Evolutionary conservation across 371 early-diverging fungal genomes (phyloP).

Genomic region (Parasitella parasitica): DNA sequence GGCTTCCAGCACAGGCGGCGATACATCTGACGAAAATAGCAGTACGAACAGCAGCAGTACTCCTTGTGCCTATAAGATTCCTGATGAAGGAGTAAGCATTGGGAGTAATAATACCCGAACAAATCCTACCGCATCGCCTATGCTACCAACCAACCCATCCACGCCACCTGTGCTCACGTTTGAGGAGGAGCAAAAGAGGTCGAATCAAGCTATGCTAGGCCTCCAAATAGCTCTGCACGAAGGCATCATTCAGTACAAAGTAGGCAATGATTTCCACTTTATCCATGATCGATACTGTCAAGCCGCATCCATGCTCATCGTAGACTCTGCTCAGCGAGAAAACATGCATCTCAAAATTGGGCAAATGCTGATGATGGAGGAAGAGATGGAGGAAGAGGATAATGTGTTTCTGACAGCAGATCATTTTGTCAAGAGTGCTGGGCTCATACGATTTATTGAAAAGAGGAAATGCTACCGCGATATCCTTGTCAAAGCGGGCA

Average conservation of each 20-base stretch:
- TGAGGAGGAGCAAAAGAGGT: constrained; percentile 9
- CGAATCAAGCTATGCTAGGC: constrained; percentile 32
- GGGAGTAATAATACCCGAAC: not conserved
- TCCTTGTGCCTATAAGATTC: too few species aligned
- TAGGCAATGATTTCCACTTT: constrained; percentile 41
- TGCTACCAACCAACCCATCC: not conserved
- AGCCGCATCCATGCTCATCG: constrained; percentile 39
- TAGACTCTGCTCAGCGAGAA: constrained; percentile 19
- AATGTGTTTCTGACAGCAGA: constrained; percentile 41
- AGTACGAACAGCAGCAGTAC: not conserved
- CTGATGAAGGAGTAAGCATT: not conserved
- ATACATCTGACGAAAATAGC: constrained; percentile 5
- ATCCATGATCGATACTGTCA: constrained; percentile 45
- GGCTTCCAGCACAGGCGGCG: constrained; percentile 2
- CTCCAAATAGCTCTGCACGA: constrained; percentile 41
- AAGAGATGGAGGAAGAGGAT: constrained; percentile 18
- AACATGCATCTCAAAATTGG: constrained; percentile 43
- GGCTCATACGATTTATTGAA: constrained; percentile 21
- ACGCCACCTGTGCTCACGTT: not conserved
- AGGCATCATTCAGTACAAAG: constrained; percentile 36
- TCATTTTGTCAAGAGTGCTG: constrained; percentile 39
- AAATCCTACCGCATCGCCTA: not conserved
- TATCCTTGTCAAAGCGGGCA: constrained; percentile 33
- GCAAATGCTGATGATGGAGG: constrained; percentile 33
- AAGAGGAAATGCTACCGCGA: constrained; percentile 28